Conservation (phyloP, 2,329 filamentous ascomycete genomes). For the Xylariaceae sp. region DNA sequence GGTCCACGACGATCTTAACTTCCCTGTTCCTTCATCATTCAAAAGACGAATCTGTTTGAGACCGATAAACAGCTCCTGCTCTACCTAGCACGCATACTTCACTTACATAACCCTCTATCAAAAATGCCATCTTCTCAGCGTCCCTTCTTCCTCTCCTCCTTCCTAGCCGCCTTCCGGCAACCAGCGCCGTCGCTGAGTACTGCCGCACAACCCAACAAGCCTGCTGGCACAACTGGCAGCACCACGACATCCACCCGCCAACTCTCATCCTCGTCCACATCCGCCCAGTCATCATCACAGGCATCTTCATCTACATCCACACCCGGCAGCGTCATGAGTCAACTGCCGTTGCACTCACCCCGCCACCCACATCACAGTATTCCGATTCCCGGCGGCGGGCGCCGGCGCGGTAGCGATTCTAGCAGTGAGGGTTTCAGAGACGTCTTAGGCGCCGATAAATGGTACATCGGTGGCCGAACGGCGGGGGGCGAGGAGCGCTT, state of each 20-base stretch:
- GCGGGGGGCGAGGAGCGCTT: conserved; percentile 75
- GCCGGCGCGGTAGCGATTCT: conserved; percentile 68
- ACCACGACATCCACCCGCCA: conserved; percentile 19
- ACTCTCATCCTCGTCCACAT: conserved; percentile 7
- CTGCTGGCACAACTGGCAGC: conserved; percentile 20
- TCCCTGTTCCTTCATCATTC: too few species aligned
- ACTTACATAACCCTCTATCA: conserved; percentile 10
- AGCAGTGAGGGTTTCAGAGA: conserved; percentile 73
- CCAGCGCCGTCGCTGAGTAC: conserved; percentile 25
- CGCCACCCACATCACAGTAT: conserved; percentile 25
- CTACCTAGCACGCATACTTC: neutral
- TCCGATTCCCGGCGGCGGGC: conserved; percentile 24
- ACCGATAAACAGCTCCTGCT: too few species aligned
- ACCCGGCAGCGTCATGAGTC: conserved; percentile 28
- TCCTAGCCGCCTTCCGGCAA: conserved; percentile 33
- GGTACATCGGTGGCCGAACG: conserved; percentile 76
- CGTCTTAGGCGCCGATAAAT: conserved; percentile 68
- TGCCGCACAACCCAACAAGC: conserved; percentile 30
- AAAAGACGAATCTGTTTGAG: too few species aligned
- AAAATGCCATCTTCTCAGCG: conserved; percentile 32
- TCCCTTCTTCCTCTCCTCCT: conserved; percentile 33
- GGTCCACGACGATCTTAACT: too few species aligned
- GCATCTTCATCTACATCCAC: conserved; percentile 15
- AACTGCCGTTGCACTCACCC: conserved; percentile 30
- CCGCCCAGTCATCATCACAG: conserved; percentile 6